Conservation (phyloP, 768 basidiomycete species). For the Amyloporia xantha region DNA sequence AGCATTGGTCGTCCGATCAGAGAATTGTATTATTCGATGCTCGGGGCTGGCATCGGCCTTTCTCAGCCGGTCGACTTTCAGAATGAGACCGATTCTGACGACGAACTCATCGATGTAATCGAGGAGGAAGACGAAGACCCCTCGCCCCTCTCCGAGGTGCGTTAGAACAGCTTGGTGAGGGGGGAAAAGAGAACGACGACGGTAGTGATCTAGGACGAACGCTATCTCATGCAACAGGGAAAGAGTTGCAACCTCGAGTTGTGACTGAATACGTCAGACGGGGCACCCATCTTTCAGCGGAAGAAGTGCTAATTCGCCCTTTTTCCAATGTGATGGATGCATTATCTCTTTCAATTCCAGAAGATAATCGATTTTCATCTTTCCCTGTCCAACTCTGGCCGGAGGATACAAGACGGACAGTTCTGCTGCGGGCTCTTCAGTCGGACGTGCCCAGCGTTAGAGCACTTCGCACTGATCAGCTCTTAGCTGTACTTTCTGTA, state of each 20-base stretch:
- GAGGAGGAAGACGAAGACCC: slow-evolving; percentile 39
- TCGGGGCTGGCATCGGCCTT: slow-evolving; percentile 59
- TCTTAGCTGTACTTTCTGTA: slow-evolving; percentile 48
- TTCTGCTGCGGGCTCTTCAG: slow-evolving; percentile 49
- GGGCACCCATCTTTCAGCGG: slow-evolving; percentile 56
- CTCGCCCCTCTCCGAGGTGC: slow-evolving; percentile 67
- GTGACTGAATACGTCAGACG: slow-evolving; percentile 60
- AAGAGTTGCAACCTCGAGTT: slow-evolving; percentile 18
- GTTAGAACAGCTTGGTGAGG: slow-evolving; percentile 46
- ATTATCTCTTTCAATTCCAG: slow-evolving; percentile 8
- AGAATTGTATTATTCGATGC: slow-evolving; percentile 57
- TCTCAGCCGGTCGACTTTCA: slow-evolving; percentile 16
- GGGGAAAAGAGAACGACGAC: slow-evolving; percentile 13
- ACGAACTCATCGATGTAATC: slow-evolving; percentile 50
- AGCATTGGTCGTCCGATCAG: slow-evolving; percentile 60
- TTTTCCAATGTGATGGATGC: slow-evolving; percentile 42
- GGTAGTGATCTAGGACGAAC: slow-evolving; percentile 15
- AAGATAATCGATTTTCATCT: slow-evolving; percentile 18
- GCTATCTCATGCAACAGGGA: slow-evolving; percentile 19
- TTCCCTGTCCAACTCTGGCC: slow-evolving; percentile 44
- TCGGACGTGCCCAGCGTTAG: slow-evolving; percentile 47
- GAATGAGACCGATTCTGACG: slow-evolving; percentile 40
- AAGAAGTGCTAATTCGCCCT: slow-evolving; percentile 46
- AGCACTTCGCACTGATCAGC: slow-evolving; percentile 34
- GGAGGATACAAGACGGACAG: slow-evolving; percentile 42